A percentile compares a stretch with the other conserved stretches of the same genome.
These are phyloP conservation scores for Mangifera indica DNA, from an alignment of 345 rosid genomes.

Conservation along the genomic window DNA sequence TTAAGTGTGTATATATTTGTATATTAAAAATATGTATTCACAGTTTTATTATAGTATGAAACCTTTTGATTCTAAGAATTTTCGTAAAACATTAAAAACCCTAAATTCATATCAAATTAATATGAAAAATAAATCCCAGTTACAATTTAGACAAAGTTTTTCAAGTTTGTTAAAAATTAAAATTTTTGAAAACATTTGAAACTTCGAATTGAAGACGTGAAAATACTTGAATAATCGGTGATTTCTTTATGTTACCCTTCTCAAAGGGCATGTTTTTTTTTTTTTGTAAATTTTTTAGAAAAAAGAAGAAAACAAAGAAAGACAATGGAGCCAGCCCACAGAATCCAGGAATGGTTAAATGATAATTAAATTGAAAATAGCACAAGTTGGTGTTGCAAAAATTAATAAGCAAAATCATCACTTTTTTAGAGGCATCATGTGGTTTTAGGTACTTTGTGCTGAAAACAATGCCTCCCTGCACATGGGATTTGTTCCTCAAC, in stretches of 20 bases:
- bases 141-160: no score
- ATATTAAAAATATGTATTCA: no score
- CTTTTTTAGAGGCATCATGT: slow-evolving; percentile 10
- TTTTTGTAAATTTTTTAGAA: background rate
- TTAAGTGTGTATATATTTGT: no score
- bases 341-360: background rate
- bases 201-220: no score
- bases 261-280: background rate
- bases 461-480: slow-evolving; percentile 30
- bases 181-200: no score
- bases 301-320: background rate
- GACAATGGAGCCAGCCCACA: background rate
- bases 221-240: no score
- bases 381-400: slow-evolving; percentile 2
- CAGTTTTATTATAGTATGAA: no score
- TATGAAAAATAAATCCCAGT: no score
- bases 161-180: no score
- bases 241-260: background rate
- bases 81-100: no score
- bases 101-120: no score
- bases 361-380: background rate
- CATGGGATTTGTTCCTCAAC: slow-evolving; percentile 24
- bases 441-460: slow-evolving; percentile 3
- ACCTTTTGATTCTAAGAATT: no score
- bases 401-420: background rate